Percentiles rank a stretch among this genome's conserved stretches.
Evolutionary conservation across 2,329 filamentous ascomycete genomes (phyloP).

Genomic region (Arthrobotrys sinensis): DNA sequence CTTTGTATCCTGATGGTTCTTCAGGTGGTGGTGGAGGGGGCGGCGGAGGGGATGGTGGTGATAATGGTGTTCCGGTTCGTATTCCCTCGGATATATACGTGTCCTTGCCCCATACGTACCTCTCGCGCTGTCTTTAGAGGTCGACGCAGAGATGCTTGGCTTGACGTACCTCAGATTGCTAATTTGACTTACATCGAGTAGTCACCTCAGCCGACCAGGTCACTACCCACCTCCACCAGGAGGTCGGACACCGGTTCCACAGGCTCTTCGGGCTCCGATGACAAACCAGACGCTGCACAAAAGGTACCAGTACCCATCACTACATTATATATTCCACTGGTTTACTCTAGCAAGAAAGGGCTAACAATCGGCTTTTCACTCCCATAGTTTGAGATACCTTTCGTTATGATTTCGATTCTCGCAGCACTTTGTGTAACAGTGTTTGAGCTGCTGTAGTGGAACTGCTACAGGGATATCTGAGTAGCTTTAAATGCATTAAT

Average conservation of each 20-base stretch:
- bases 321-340: background rate
- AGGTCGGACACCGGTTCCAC: background rate
- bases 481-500: background rate
- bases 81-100: slow-evolving; percentile 17
- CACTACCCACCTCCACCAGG: slow-evolving; percentile 20
- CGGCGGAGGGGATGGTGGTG: slow-evolving; percentile 17
- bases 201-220: slow-evolving; percentile 45
- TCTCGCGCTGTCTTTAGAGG: background rate
- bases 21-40: slow-evolving; percentile 23
- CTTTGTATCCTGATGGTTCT: slow-evolving; percentile 20
- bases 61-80: slow-evolving; percentile 53
- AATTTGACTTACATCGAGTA: slow-evolving; percentile 6
- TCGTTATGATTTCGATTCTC: slow-evolving; percentile 7
- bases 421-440: slow-evolving; percentile 38
- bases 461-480: slow-evolving; percentile 1
- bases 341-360: background rate
- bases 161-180: background rate
- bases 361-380: slow-evolving; percentile 8
- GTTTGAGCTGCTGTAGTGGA: slow-evolving; percentile 34
- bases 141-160: background rate
- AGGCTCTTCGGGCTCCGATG: slow-evolving; percentile 16
- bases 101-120: background rate
- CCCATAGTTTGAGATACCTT: slow-evolving; percentile 29
- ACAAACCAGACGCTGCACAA: slow-evolving; percentile 31
- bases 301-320: slow-evolving; percentile 35